Base-by-base conservation (phyloP, 805 yeast species). In the Barnettozyma sucrosica region DNA sequence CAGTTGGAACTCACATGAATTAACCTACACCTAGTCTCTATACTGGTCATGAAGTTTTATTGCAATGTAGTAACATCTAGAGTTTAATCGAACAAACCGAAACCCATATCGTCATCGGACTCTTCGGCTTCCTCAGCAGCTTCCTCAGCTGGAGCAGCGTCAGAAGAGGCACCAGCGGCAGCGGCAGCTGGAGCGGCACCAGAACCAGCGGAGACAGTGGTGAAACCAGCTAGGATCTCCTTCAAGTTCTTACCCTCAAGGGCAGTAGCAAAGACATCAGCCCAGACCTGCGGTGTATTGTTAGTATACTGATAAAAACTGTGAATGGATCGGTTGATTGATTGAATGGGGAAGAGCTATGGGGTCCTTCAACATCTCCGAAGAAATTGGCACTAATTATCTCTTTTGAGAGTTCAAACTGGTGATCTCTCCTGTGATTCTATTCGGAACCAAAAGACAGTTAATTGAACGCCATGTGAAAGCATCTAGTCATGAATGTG, bases 41-140 rank as follows among this genome's bases (percentile, higher is more conserved):
- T 36, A 21, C 25, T n/a, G 28, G 37, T 30, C 39, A 36, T 34
- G 26, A 36, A 37, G 25, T 36, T 36, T 36, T 36, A 32, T 24
- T 36, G 18, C 26, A 37, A 25, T 46, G 8, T 28, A 20, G 30
- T 44, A 24, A 19, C 34, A 23, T 23, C n/a, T 26, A 16, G 41
- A 36, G 52, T 49, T 75, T 85, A 85, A 76, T 85, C 95, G 79
- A 85, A 85, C 75, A 85, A 80, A 76, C 92, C 92, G 83, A 85
- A 81, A 64, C 92, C 92, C 92, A 85, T 83, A 75, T 83, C 93
- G 65, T 81, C 88, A 68, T 82, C 89, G 57, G 83, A 79, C 70
- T 78, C 85, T 69, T 81, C 87, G 58, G 68, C 71, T 51, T 68
- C 80, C 65, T 71, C 81, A 65, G 71, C 83, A 55, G 64, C 83